phyloP scores from a whole-genome alignment of 2,329 filamentous ascomycete species.

The Thermochaetoides dissita region DNA sequence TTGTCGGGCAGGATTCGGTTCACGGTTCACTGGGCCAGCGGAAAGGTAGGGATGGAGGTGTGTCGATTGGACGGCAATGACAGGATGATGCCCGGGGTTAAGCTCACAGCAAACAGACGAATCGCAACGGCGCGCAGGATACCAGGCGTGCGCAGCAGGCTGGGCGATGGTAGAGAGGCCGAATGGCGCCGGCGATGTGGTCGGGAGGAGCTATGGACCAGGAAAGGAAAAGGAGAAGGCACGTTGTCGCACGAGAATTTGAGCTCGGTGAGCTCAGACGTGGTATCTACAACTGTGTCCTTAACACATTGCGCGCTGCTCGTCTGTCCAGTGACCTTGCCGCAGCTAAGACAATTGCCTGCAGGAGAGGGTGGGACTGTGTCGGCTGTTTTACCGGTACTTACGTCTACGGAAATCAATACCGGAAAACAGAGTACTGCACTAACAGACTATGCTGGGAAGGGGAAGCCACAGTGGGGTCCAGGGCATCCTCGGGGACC shows the following conservation, averaged over 20 bases:
- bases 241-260: constrained; percentile 7
- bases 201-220: constrained; percentile 1
- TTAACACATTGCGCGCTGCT: constrained; percentile 9
- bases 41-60: too few species aligned
- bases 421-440: too few species aligned
- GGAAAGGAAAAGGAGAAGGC: neutral
- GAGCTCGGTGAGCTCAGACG: constrained; percentile 12
- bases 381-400: neutral
- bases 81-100: too few species aligned
- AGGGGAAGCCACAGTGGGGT: too few species aligned
- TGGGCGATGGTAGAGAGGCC: neutral
- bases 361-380: constrained; percentile 7
- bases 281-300: constrained; percentile 17
- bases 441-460: too few species aligned
- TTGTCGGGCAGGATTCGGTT: too few species aligned
- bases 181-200: neutral
- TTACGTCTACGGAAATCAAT: neutral
- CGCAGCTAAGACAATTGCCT: too few species aligned
- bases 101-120: neutral
- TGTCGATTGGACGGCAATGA: too few species aligned
- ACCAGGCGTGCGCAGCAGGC: constrained; percentile 6
- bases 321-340: too few species aligned
- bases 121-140: neutral
- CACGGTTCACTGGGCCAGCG: too few species aligned
- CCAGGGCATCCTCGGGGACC: too few species aligned